Evolutionary conservation across 106 monocot genomes (phyloP).

Genomic region (Iris macrosiphon): DNA sequence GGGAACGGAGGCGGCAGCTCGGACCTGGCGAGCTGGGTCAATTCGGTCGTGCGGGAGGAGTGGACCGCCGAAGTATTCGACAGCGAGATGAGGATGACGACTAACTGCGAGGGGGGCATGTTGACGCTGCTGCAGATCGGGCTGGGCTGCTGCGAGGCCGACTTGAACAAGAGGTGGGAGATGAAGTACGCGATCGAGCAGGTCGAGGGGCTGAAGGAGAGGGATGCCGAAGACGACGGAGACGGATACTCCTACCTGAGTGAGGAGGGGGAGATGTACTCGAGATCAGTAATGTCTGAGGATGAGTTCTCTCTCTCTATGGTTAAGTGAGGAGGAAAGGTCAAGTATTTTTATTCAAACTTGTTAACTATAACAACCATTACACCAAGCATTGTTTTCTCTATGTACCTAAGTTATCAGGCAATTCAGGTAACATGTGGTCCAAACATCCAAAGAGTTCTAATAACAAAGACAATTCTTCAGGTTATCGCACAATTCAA

Average conservation of each 20-base stretch:
- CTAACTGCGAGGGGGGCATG: conserved; percentile 24
- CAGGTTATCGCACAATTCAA: too few relatives aligned
- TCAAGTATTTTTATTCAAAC: too few relatives aligned
- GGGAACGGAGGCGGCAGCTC: conserved; percentile 2
- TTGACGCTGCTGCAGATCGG: conserved; percentile 49
- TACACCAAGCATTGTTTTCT: too few relatives aligned
- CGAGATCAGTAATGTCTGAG: not conserved
- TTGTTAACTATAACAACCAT: too few relatives aligned
- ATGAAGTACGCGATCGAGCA: conserved; percentile 29
- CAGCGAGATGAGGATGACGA: conserved; percentile 10
- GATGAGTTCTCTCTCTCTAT: not conserved
- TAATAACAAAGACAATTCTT: too few relatives aligned
- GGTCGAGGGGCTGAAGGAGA: conserved; percentile 46
- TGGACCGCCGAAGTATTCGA: conserved; percentile 44
- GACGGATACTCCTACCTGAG: too few relatives aligned
- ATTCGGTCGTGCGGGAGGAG: too few relatives aligned
- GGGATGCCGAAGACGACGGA: not conserved
- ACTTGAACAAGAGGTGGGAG: conserved; percentile 46
- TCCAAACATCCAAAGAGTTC: too few relatives aligned
- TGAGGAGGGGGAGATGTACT: too few relatives aligned
- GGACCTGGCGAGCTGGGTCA: conserved; percentile 44
- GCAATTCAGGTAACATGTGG: too few relatives aligned
- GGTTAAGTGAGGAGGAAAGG: not conserved
- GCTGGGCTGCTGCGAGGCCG: conserved; percentile 47
- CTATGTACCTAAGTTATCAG: too few relatives aligned